These are phyloP conservation scores for Termitomyces sp. DNA, from an alignment of 768 basidiomycete genomes.

Conservation along the genomic window DNA sequence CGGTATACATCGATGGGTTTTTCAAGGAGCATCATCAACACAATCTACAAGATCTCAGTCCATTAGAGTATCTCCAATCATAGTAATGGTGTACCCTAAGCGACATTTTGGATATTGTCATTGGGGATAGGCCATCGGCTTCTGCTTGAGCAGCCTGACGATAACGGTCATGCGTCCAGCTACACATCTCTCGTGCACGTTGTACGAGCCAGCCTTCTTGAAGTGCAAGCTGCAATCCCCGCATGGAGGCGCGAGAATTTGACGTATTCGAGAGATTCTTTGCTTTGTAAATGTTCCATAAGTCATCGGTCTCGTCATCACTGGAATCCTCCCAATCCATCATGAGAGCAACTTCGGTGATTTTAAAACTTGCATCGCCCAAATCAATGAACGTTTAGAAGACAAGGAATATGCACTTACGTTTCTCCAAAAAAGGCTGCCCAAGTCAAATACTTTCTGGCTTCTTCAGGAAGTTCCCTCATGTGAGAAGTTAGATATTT, in stretches of 20 bases:
- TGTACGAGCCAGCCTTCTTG: constrained; percentile 72
- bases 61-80: neutral
- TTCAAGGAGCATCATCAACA: constrained; percentile 67
- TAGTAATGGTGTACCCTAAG: constrained; percentile 41
- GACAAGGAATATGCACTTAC: constrained; percentile 27
- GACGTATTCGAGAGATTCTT: constrained; percentile 34
- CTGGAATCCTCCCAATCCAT: constrained; percentile 69
- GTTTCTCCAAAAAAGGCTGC: constrained; percentile 70
- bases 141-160: constrained; percentile 66
- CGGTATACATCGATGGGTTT: constrained; percentile 57
- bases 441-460: constrained; percentile 63
- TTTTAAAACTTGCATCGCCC: constrained; percentile 48
- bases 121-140: constrained; percentile 41
- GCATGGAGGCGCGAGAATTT: constrained; percentile 55
- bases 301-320: constrained; percentile 46
- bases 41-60: constrained; percentile 35
- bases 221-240: constrained; percentile 60
- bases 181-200: constrained; percentile 70
- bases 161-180: constrained; percentile 70
- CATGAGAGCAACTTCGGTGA: constrained; percentile 66
- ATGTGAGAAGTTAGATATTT: constrained; percentile 56
- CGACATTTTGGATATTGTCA: constrained; percentile 58
- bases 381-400: neutral
- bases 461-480: constrained; percentile 56
- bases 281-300: constrained; percentile 48